Conservation (phyloP, 2,329 filamentous ascomycete genomes). For the Paracorniculantispora psalliotae region DNA sequence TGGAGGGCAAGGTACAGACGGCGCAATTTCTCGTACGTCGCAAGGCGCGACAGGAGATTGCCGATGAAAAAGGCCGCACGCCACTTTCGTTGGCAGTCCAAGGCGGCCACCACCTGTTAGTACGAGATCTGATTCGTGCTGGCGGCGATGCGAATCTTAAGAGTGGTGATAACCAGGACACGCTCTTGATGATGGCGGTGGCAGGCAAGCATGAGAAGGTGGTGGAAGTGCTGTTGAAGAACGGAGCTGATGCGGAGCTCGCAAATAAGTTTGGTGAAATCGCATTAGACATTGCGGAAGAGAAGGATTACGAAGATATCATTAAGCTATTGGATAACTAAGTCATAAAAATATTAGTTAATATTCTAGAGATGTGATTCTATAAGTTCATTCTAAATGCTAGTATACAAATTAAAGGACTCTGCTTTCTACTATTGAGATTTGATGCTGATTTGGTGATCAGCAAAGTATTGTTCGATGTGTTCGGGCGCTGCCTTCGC, state of each 20-base stretch:
- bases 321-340: background rate
- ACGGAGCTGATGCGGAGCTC: background rate
- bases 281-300: constrained; percentile 7
- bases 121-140: constrained; percentile 1
- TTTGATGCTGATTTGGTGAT: background rate
- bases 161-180: constrained; percentile 1
- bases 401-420: background rate
- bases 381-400: background rate
- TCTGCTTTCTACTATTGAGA: background rate
- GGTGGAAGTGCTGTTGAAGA: constrained; percentile 5
- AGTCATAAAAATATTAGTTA: background rate
- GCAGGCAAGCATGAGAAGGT: constrained; percentile 8
- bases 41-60: background rate
- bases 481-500: background rate
- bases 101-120: constrained; percentile 1
- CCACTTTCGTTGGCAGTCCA: background rate
- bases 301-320: background rate
- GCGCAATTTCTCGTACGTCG: constrained; percentile 9
- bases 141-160: constrained; percentile 4
- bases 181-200: background rate
- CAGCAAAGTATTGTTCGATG: constrained; percentile 2
- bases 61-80: background rate
- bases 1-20: background rate
- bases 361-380: background rate
- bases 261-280: constrained; percentile 10